A percentile compares a stretch with the other conserved stretches of the same genome.
These are phyloP conservation scores for Fusarium buharicum DNA, from an alignment of 2,329 filamentous ascomycete species.

Conservation along the genomic window DNA sequence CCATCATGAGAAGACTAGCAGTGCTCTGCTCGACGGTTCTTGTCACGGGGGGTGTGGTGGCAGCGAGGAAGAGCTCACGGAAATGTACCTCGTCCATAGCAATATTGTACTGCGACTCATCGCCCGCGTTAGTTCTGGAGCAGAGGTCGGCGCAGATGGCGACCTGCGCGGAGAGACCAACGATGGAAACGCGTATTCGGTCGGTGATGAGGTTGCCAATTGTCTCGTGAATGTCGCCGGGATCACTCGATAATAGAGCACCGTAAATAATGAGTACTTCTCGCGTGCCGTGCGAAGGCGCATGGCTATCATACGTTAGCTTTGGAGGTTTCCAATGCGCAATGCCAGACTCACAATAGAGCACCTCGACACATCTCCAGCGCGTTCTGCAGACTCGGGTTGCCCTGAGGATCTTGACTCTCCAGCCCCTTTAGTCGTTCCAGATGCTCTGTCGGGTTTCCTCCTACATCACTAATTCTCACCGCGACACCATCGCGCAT, in stretches of 20 bases:
- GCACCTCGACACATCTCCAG: constrained; percentile 93
- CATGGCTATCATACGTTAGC: constrained; percentile 67
- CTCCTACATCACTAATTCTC: constrained; percentile 86
- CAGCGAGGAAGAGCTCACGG: constrained; percentile 85
- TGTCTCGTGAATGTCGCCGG: constrained; percentile 93
- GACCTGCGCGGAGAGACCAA: constrained; percentile 90
- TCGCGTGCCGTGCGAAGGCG: constrained; percentile 90
- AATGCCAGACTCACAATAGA: constrained; percentile 70
- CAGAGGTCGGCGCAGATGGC: constrained; percentile 93
- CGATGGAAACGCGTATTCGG: constrained; percentile 85
- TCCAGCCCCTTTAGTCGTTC: constrained; percentile 76
- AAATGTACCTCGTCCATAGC: constrained; percentile 83
- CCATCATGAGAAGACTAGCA: constrained; percentile 90
- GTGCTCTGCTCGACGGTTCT: constrained; percentile 69
- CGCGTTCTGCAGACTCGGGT: constrained; percentile 89
- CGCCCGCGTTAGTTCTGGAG: constrained; percentile 84
- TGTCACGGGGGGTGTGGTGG: constrained; percentile 89
- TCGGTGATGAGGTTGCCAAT: constrained; percentile 82
- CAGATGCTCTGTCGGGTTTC: constrained; percentile 90
- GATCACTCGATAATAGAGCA: constrained; percentile 88
- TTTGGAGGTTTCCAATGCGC: not conserved
- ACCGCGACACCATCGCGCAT: constrained; percentile 93
- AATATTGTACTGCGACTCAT: constrained; percentile 80
- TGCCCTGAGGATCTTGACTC: constrained; percentile 75
- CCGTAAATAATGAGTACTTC: constrained; percentile 94